Base-by-base conservation (phyloP, 2,329 filamentous ascomycete species). In the Hypomyces rosellus region DNA sequence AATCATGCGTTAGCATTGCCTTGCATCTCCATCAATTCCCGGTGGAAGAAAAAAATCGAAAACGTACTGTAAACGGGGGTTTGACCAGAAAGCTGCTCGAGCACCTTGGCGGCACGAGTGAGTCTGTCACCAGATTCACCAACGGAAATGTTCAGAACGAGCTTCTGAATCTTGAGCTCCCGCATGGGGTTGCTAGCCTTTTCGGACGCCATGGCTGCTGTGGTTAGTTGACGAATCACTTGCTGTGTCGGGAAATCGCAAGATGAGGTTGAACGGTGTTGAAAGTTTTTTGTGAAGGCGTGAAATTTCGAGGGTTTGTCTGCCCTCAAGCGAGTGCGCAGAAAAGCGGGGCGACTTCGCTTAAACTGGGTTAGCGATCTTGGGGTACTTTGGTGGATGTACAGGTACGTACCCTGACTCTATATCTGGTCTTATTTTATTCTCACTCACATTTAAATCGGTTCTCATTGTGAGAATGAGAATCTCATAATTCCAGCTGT, bases 71-170 rank as follows among this genome's bases (percentile, higher is more conserved):
- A 99, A 78, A 99, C 93, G 68, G 93, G 93, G 66, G 93, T 97
- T 83, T 99, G 93, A 91, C 93, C 93, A 77, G 84, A 89, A 74
- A 99, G 82, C 84, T 99, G 93, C 83, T 99, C 93, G 67, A 99
- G 84, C 84, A 99, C 93, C 86, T 99, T 99, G 72, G 93, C 93
- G 73, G 93, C 93, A 87, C 93, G 89, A 68, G 93, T 99, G 74
- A 99, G 87, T 86, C 93, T 95, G 81, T 99, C 93, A 89, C 93
- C 93, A 86, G 92, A 97, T 84, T 99, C 93, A 80, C 93, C 93
- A 69, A 99, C 93, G 67, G 89, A 96, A 79, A 96, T 96, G 86
- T 96, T 96, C 74, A 96, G 88, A 76, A 96, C 91, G 75, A 96
- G 89, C 84, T 96, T 96, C 81, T 95, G 89, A 80, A 96, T 93